These are phyloP conservation scores for Prunus armeniaca DNA, from an alignment of 306 rosid species.

Conservation along the genomic window DNA sequence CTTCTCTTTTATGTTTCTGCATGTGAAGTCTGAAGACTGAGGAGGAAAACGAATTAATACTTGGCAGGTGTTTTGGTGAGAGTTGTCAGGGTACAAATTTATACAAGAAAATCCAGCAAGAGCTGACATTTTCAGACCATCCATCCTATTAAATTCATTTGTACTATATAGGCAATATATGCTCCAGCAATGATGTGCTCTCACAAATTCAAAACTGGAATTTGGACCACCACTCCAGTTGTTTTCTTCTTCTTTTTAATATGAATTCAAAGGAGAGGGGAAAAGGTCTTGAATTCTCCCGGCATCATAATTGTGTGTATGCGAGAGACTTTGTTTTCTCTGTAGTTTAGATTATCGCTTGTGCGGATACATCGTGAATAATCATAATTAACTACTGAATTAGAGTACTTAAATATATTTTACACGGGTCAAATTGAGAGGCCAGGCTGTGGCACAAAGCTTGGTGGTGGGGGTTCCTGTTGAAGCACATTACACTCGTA, in stretches of 20 bases:
- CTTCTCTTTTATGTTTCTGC: not conserved
- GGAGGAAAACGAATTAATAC: not conserved
- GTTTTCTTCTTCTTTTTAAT: too few species aligned
- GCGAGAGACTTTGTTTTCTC: fast-evolving
- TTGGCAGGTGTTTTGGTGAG: not conserved
- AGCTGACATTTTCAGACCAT: not conserved
- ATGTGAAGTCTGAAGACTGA: not conserved
- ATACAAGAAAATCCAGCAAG: not conserved
- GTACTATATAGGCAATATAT: not conserved
- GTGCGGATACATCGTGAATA: not conserved
- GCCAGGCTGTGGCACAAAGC: constrained; percentile 8
- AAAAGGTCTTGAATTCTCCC: too few species aligned
- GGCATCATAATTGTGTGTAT: not conserved
- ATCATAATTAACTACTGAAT: too few species aligned
- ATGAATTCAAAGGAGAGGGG: too few species aligned
- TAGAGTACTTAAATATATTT: too few species aligned
- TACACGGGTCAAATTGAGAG: not conserved
- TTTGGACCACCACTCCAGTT: not conserved
- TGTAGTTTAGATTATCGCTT: fast-evolving
- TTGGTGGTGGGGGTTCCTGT: constrained; percentile 33
- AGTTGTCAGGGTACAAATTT: not conserved
- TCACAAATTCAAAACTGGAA: not conserved
- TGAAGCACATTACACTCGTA: constrained; percentile 28
- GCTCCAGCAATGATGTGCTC: not conserved
- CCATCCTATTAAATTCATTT: not conserved